Evolutionary conservation across 192 early-diverging fungal genomes (phyloP), one percentile per base, ranked within the genome.

Genomic region (Entomortierella beljakovae): DNA sequence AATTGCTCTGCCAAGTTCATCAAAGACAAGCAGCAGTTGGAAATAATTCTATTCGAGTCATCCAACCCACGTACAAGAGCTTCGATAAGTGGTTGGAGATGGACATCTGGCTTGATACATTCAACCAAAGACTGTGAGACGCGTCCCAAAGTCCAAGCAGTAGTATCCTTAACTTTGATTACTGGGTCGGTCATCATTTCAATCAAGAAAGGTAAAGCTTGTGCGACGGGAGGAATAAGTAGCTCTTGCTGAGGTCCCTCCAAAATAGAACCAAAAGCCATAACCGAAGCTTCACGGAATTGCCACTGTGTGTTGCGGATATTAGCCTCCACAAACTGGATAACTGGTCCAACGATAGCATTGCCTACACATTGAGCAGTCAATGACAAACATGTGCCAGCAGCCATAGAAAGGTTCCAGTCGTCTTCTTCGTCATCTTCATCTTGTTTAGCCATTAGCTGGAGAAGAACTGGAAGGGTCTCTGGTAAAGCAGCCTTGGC

Each of bases 341-440:
- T 89, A 22, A 99, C 92, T 5, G 89, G 91, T 11, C 81, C 69
- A 52, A 99, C 93, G 64, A 98, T 94, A 15, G 81, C 77, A 69
- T 95, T 90, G 48, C 87, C 88, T n/a, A 96, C 90, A 40, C 90
- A 92, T 69, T 89, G 92, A 11, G 97, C 94, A 40, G 97, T 88
- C 55, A 97, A 85, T 9, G 94, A 87, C 64, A 99, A 83, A 69
- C 97, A 99, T 10, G 97, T 99, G 25, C 94, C 94, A 26, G 98
- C 95, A 28, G 97, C 97, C 98, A 99, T 99, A 6, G 95, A 90
- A 43, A 96, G 89, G 80, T 94, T 98, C 97, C 97, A 99, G 82
- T 99, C 97, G 79, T 99, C 98, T 64, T 98, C 98, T 69, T 99
- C 98, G 22, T 97, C 96, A 46, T 99, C 97, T 74, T 98, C 97